These are phyloP conservation scores for Fraxinus pennsylvanica DNA, from an alignment of 257 asterid genomes.

Conservation along the genomic window DNA sequence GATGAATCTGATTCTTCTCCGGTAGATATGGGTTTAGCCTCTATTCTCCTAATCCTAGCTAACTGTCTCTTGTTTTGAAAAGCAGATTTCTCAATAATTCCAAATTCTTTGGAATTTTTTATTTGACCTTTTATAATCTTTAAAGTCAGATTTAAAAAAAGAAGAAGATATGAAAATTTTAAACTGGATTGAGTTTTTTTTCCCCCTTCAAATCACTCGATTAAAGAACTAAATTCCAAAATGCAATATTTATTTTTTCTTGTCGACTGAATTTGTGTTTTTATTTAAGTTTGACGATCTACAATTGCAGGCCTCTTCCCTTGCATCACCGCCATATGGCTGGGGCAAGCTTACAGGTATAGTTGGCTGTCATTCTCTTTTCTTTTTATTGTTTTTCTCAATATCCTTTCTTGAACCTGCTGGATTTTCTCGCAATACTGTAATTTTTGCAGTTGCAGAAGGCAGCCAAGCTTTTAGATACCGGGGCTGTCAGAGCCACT, in stretches of 20 bases:
- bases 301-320: conserved; percentile 83
- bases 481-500: conserved; percentile 96
- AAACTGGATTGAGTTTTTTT: neutral
- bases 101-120: neutral
- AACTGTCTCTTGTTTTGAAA: neutral
- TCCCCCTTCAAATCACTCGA: neutral
- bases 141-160: neutral
- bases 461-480: conserved; percentile 88
- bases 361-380: conserved; percentile 1
- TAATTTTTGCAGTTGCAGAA: conserved; percentile 71
- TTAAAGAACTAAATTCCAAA: neutral
- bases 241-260: neutral
- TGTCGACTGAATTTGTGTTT: conserved; percentile 16
- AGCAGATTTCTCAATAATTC: neutral
- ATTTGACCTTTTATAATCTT: neutral
- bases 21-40: neutral
- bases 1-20: neutral
- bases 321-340: conserved; percentile 88
- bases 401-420: conserved; percentile 19
- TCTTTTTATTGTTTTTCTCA: neutral
- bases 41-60: neutral
- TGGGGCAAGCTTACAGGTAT: conserved; percentile 85
- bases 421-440: conserved; percentile 17
- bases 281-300: conserved; percentile 28
- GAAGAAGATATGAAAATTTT: neutral